phyloP scores from a whole-genome alignment of 169 alveolate species.

The Plasmodium ovale region DNA sequence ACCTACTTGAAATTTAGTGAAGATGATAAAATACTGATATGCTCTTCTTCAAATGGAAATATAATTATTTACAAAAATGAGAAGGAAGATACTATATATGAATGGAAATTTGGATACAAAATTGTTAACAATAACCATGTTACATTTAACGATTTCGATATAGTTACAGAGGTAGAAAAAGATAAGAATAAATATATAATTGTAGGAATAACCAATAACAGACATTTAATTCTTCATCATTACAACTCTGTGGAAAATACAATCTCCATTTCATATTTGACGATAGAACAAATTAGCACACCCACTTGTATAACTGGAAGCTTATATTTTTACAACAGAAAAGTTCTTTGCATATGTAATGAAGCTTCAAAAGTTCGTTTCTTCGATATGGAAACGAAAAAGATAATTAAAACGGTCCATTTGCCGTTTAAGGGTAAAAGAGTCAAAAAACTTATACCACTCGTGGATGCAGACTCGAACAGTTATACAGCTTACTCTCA shows the following conservation, averaged over 20 bases:
- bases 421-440: constrained; percentile 50
- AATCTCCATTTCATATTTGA: constrained; percentile 32
- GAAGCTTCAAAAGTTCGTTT: constrained; percentile 55
- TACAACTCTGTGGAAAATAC: constrained; percentile 29
- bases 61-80: constrained; percentile 63
- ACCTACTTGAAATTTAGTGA: constrained; percentile 55
- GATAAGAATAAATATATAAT: constrained; percentile 29
- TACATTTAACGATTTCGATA: constrained; percentile 30
- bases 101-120: constrained; percentile 66
- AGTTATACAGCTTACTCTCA: no score
- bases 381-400: constrained; percentile 61
- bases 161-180: constrained; percentile 12
- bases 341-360: constrained; percentile 63
- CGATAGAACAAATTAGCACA: constrained; percentile 42
- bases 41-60: constrained; percentile 51
- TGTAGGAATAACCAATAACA: constrained; percentile 47
- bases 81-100: not conserved
- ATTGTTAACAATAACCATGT: constrained; percentile 48
- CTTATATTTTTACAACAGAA: constrained; percentile 47
- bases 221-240: constrained; percentile 47
- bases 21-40: constrained; percentile 46
- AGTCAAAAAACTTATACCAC: constrained; percentile 27
- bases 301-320: constrained; percentile 61
- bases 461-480: not conserved
- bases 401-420: constrained; percentile 60